A percentile compares a stretch with the other conserved stretches of the same genome.
phyloP scores from a whole-genome alignment of 2,329 filamentous ascomycete species.

The Cryphonectria parasitica region DNA sequence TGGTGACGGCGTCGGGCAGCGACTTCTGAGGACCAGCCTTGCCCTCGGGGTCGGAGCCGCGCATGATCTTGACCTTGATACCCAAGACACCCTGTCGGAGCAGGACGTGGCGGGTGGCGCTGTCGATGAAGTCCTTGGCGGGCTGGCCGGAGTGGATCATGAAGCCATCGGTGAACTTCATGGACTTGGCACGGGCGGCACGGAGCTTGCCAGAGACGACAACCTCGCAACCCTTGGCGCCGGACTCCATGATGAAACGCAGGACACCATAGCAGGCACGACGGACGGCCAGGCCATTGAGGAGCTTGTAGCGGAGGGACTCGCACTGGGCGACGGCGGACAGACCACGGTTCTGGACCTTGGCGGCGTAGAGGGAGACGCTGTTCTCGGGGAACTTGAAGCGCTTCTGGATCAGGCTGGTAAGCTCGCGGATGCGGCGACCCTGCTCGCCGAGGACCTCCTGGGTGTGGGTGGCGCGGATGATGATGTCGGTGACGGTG shows the following conservation, averaged over 20 bases:
- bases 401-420: constrained; percentile 99
- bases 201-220: constrained; percentile 99
- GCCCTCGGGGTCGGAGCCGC: constrained; percentile 98
- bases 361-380: constrained; percentile 99
- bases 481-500: constrained; percentile 99
- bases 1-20: constrained; percentile 96
- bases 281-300: constrained; percentile 98
- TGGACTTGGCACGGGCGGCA: constrained; percentile 98
- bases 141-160: constrained; percentile 99
- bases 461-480: constrained; percentile 99
- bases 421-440: constrained; percentile 99
- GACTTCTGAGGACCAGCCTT: constrained; percentile 98
- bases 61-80: constrained; percentile 99
- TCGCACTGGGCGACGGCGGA: constrained; percentile 99
- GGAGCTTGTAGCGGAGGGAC: constrained; percentile 99
- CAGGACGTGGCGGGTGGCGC: constrained; percentile 97
- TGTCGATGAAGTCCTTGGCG: constrained; percentile 99
- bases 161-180: constrained; percentile 99
- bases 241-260: constrained; percentile 99
- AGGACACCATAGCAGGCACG: constrained; percentile 99
- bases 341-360: constrained; percentile 99
- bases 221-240: constrained; percentile 99
- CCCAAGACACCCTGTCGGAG: constrained; percentile 99
- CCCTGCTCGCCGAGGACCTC: constrained; percentile 99
- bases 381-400: constrained; percentile 99